Base-by-base conservation (phyloP, 805 yeast genomes). In the Saccharomycopsis capsularis region DNA sequence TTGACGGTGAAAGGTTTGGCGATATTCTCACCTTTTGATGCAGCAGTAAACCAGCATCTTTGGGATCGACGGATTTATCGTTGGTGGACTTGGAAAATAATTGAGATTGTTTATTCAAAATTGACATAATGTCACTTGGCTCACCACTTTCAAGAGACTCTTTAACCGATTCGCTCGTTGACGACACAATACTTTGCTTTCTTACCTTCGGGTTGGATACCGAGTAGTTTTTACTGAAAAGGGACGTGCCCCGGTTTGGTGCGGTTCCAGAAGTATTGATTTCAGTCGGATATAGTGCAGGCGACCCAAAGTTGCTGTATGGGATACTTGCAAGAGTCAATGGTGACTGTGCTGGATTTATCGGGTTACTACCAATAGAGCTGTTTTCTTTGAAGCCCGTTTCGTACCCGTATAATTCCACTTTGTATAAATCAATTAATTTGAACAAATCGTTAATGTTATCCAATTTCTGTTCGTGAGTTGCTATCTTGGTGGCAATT, bases 31-130 rank as follows among this genome's bases (percentile, higher is more conserved):
- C n/a, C n/a, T n/a, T n/a, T n/a, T n/a, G n/a, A n/a, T n/a, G n/a
- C n/a, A n/a, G n/a, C n/a, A n/a, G n/a, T n/a, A n/a, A n/a, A n/a
- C n/a, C n/a, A n/a, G n/a, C n/a, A 22, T 40, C 19, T 7, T 13
- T 13, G 13, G 32, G 32, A n/a, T 34, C 18, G 6, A 34, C 15
- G 13, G 39, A 42, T 4, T 15, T 21, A 11, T 29, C 40, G 19
- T 43, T 21, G n/a, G 24, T 27, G 18, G 32, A 27, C 21, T 30
- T 38, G 5, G 44, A 25, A 23, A 42, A 52, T n/a, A 52, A 23
- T 7, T 41, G 52, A 5, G 42, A 40, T 18, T 52, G 55, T 39
- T 42, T 52, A n/a, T 24, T 35, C n/a, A 50, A 29, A 18, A 46
- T 40, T 3, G 36, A 24, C 32, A 19, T 34, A 24, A 50, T 37